Evolutionary conservation across 78 protist genomes (phyloP), one percentile per base, ranked within the genome.

Genomic region (Emiliania huxleyi): DNA sequence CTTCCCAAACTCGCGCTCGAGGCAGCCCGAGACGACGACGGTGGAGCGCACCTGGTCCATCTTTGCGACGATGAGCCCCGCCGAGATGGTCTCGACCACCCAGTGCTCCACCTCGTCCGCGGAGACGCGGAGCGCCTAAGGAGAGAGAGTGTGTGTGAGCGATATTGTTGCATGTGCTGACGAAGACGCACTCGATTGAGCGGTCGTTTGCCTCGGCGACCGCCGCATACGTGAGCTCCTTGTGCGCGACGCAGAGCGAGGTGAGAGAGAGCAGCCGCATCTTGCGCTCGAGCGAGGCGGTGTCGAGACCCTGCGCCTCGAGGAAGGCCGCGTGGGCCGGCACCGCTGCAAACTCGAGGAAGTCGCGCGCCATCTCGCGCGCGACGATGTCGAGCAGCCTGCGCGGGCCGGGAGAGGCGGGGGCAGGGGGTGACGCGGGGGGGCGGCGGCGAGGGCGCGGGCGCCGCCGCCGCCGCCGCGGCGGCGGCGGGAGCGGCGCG

Each of bases 211-310:
- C n/a, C 1, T 3, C 83, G 18, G 85, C 85, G 42, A 83, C 33
- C n/a, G 29, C 89, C 35, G 1, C 42, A 43, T 83, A 83, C 1
- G 69, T 5, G 40, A 83, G 69, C 89, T 83, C 89, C 62, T 83
- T 83, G 43, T 46, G 6, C n/a, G 1, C 62, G 40, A 12, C n/a
- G 37, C 69, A 3, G 43, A 83, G 62, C 35, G 69, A 45, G 62
- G 19, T 43, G 69, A 83, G 26, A 19, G 89, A 15, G 69, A 83
- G 62, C 69, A 83, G 89, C 21, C 89, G 89, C 89, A 46, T 83
- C 62, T 83, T 83, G 19, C 62, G 52, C 19, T 5, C 38, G 62
- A 1, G 11, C 21, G 11, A 35, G 69, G n/a, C 89, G 25, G 2
- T 2, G 5, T 43, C 35, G 26, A 83, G 89, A 23, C 40, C 62